phyloP scores from a whole-genome alignment of 2,329 filamentous ascomycete species.

The Aphanocladium album region DNA sequence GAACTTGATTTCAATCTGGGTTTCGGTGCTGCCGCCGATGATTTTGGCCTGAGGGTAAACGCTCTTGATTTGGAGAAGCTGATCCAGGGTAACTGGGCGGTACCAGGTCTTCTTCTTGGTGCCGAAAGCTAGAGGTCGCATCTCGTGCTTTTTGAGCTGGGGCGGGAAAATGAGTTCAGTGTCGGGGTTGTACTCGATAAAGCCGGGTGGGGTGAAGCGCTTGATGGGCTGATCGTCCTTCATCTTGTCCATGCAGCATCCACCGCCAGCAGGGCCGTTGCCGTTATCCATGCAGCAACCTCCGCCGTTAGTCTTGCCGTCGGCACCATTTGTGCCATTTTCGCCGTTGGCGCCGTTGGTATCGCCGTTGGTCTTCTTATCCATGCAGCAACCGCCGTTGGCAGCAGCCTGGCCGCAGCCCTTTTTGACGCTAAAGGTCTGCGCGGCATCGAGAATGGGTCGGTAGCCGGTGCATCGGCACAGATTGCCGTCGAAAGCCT shows the following conservation, averaged over 20 bases:
- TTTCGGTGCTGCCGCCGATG: slow-evolving; percentile 93
- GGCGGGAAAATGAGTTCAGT: slow-evolving; percentile 96
- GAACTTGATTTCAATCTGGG: slow-evolving; percentile 98
- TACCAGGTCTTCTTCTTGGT: slow-evolving; percentile 96
- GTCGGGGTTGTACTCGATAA: slow-evolving; percentile 90
- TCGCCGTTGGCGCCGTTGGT: no score
- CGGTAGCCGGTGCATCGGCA: slow-evolving; percentile 95
- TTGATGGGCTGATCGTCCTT: slow-evolving; percentile 52
- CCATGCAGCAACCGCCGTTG: slow-evolving; percentile 11
- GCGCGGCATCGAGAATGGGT: slow-evolving; percentile 88
- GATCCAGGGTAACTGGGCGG: slow-evolving; percentile 76
- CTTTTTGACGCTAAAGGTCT: slow-evolving; percentile 67
- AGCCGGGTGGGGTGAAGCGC: slow-evolving; percentile 77
- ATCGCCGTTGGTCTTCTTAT: slow-evolving; percentile 37
- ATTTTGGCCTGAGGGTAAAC: slow-evolving; percentile 83
- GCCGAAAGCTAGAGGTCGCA: slow-evolving; percentile 78
- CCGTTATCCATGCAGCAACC: slow-evolving; percentile 70
- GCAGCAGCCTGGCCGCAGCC: slow-evolving; percentile 32
- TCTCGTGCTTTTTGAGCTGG: slow-evolving; percentile 72
- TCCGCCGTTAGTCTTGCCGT: slow-evolving; percentile 27
- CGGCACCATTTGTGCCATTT: background rate
- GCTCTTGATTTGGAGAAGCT: slow-evolving; percentile 87
- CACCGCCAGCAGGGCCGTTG: slow-evolving; percentile 34
- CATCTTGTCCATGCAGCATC: slow-evolving; percentile 65
- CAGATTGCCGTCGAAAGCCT: slow-evolving; percentile 94